These are phyloP conservation scores for Fusarium graminum DNA, from an alignment of 2,329 filamentous ascomycete genomes.

Conservation along the genomic window DNA sequence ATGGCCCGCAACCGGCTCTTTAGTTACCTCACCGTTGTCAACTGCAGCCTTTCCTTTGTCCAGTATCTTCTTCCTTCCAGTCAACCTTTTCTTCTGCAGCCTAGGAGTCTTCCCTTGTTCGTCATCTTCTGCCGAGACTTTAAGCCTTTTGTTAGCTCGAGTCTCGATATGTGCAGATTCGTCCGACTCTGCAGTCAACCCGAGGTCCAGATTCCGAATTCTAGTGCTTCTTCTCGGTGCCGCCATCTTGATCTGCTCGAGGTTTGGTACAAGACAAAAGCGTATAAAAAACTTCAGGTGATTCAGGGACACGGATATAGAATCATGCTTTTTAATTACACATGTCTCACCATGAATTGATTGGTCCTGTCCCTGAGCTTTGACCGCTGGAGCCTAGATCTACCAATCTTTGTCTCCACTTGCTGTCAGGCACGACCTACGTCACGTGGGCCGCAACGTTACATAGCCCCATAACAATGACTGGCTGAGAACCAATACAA, in stretches of 20 bases:
- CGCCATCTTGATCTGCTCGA: background rate
- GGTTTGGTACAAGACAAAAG: background rate
- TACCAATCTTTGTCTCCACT: background rate
- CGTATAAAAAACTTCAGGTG: no score
- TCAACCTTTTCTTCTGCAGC: background rate
- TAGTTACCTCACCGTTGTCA: fast-evolving
- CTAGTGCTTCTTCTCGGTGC: constrained; percentile 7
- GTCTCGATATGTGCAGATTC: background rate
- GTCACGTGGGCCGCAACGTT: no score
- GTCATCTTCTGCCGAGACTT: background rate
- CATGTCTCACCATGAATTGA: background rate
- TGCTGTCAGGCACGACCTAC: no score
- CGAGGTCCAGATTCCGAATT: background rate
- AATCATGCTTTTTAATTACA: background rate
- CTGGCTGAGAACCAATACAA: no score
- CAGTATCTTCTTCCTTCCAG: fast-evolving
- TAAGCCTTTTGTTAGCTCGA: constrained; percentile 1
- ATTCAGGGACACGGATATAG: background rate
- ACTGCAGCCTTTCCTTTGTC: no score
- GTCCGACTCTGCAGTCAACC: background rate
- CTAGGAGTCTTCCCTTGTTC: background rate
- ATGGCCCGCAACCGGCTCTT: fast-evolving
- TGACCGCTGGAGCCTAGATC: background rate
- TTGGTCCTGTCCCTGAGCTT: background rate
- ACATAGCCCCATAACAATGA: no score